Evolutionary conservation across 2,329 filamentous ascomycete species (phyloP).

Genomic region (Endothia cerciana): DNA sequence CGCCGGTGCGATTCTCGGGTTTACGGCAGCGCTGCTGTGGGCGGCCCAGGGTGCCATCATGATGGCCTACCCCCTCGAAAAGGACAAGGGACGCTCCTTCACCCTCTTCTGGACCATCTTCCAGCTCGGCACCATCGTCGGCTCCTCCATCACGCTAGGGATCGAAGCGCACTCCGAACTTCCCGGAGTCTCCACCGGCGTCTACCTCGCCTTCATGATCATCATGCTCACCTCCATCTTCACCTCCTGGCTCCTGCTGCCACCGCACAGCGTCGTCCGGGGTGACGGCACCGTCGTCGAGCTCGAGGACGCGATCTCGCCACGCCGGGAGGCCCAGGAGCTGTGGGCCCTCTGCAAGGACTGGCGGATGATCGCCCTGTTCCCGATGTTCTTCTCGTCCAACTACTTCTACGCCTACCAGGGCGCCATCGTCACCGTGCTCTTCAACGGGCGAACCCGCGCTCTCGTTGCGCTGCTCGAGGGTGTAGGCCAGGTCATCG

Average conservation of each 20-base stretch:
- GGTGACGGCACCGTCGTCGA: conserved; percentile 31
- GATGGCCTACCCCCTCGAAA: conserved; percentile 31
- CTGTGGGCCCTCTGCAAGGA: conserved; percentile 28
- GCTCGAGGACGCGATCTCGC: conserved; percentile 28
- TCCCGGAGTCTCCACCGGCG: conserved; percentile 33
- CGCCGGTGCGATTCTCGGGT: conserved; percentile 29
- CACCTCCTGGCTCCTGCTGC: conserved; percentile 30
- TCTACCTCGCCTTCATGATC: conserved; percentile 36
- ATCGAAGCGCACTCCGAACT: conserved; percentile 31
- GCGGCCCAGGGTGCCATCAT: conserved; percentile 31
- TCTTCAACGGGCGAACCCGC: conserved; percentile 75
- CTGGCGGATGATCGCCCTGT: conserved; percentile 64
- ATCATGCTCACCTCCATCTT: conserved; percentile 32
- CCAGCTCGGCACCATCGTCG: conserved; percentile 34
- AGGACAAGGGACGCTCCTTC: conserved; percentile 32
- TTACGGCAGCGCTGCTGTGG: conserved; percentile 32
- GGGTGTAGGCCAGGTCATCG: conserved; percentile 73
- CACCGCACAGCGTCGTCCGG: conserved; percentile 30
- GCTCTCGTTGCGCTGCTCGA: conserved; percentile 75
- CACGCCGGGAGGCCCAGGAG: conserved; percentile 29
- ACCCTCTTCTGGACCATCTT: conserved; percentile 34
- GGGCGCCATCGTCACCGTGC: conserved; percentile 70
- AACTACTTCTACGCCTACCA: conserved; percentile 89
- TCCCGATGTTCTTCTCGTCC: conserved; percentile 81
- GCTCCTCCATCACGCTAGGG: conserved; percentile 34